Evolutionary conservation across 805 yeast species (phyloP), one percentile per base, ranked within the genome.

Genomic region (Ogataea salicorniae): DNA sequence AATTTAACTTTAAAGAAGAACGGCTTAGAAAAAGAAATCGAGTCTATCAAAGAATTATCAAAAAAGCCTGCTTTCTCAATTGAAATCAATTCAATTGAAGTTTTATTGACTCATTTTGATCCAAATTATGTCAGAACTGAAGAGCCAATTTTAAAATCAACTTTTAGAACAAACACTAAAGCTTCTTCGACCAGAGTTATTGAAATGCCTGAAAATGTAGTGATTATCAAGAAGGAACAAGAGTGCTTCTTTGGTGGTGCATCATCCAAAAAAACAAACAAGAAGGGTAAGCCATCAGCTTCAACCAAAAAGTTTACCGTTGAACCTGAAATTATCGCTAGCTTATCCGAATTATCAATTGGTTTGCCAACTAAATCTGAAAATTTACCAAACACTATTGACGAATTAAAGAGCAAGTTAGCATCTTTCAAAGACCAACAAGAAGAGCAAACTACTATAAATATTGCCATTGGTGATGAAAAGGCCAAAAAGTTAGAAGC

Each of bases 51-150:
- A 72, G 77, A 81, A 45, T 86, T 81, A 53, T 90, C 90, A 41
- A 67, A 69, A 39, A 70, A 70, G 57, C 96, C 98, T 29, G 98
- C 97, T 26, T 91, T 85, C 70, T 80, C 84, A 49, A 71, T 71
- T 40, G 96, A 94, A 70, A 84, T 92, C 59, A 75, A 76, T 55
- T 73, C 84, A 53, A 86, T 94, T 60, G 87, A 90, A 67, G 72
- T 77, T 46, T 75, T 90, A 63, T 75, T 91, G 64, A 62, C 71
- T 35, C 79, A 79, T 68, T 87, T 94, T 58, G 96, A 90, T 63
- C 94, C 95, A 56, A 63, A 83, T 41, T 82, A 79, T 68, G 87
- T 81, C 61, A 80, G 78, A 65, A 81, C 85, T 44, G 70, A 68
- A 48, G 47, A 56, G 39, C 42, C 62, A 23, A 48, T 50, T 34